Evolutionary conservation across 106 monocot genomes (phyloP), one percentile per base, ranked within the genome.

Genomic region (Posidonia australis): DNA sequence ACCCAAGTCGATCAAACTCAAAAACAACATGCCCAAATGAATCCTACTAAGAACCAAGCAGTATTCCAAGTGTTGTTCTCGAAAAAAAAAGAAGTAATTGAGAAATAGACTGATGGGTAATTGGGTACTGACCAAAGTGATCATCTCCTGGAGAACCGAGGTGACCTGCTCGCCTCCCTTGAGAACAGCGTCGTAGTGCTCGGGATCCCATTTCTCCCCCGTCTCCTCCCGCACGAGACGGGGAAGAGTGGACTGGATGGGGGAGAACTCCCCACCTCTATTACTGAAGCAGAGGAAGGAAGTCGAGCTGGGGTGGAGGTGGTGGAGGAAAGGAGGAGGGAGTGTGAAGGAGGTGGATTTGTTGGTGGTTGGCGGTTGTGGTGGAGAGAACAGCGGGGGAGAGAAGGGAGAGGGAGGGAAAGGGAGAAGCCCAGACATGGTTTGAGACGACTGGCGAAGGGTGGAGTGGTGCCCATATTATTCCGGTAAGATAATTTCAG

Each of bases 121-220:
- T 9, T 14, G 28, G 2, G 46, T 20, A 24, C 36, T 28, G 78
- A 98, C 96, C 82, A 98, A 80, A 20, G 80, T 70, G 72, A 87
- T n/a, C 87, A 98, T 98, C 67, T 98, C 87, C 63, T 90, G 67
- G 31, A 98, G 82, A 1, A 98, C 82, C 12, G 90, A 98, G 48
- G 78, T 78, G 75, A 98, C 96, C 80, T 98, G 90, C 67, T 87
- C 90, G 51, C 96, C 96, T 30, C 96, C 96, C 41, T 67, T 87
- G 74, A 98, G 78, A n/a, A 90, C 54, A 60, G 83, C 84, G 26
- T 90, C 77, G 58, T 84, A 66, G 67, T 77, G 62, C 23, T 79
- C 66, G 24, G 77, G 29, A 56, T 81, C 81, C 79, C 75, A 79
- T 31, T 71, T 71, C 51, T 68, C 72, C 13, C 44, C 14, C 49